A percentile compares a stretch with the other conserved stretches of the same genome.
Evolutionary conservation across 176 grass and related monocot genomes (phyloP).

Genomic region (maize (Zea mays)): DNA sequence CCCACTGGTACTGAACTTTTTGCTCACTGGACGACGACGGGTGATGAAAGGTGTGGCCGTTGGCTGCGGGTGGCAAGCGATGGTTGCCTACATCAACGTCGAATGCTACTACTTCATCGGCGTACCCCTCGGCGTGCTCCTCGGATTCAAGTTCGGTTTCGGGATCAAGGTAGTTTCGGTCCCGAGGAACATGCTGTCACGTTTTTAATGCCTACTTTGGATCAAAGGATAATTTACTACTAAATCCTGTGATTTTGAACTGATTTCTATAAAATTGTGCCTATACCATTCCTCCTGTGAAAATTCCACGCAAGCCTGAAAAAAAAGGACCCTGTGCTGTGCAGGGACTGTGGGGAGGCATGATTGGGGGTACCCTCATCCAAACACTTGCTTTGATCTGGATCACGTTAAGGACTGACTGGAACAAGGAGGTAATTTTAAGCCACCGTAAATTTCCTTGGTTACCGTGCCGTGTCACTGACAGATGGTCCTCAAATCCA

Average conservation of each 20-base stretch:
- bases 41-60: slow-evolving; percentile 76
- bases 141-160: slow-evolving; percentile 70
- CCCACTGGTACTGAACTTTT: neutral
- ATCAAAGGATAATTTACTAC: no score
- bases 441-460: neutral
- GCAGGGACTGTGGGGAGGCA: slow-evolving; percentile 86
- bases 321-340: slow-evolving; percentile 9
- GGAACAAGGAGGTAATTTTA: slow-evolving; percentile 74
- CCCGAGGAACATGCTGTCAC: neutral
- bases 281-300: no score
- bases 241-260: no score
- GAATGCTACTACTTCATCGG: slow-evolving; percentile 88
- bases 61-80: slow-evolving; percentile 88
- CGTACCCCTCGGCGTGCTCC: slow-evolving; percentile 59
- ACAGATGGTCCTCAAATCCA: slow-evolving; percentile 28
- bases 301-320: slow-evolving; percentile 18
- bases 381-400: slow-evolving; percentile 77
- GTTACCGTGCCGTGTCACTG: neutral
- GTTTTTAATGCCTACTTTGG: neutral
- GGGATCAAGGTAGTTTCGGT: slow-evolving; percentile 60
- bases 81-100: slow-evolving; percentile 84
- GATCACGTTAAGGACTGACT: slow-evolving; percentile 79
- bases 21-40: neutral
- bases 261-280: no score
- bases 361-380: slow-evolving; percentile 68